These are phyloP conservation scores for Dovyalis caffra DNA, from an alignment of 345 rosid species.

Conservation along the genomic window DNA sequence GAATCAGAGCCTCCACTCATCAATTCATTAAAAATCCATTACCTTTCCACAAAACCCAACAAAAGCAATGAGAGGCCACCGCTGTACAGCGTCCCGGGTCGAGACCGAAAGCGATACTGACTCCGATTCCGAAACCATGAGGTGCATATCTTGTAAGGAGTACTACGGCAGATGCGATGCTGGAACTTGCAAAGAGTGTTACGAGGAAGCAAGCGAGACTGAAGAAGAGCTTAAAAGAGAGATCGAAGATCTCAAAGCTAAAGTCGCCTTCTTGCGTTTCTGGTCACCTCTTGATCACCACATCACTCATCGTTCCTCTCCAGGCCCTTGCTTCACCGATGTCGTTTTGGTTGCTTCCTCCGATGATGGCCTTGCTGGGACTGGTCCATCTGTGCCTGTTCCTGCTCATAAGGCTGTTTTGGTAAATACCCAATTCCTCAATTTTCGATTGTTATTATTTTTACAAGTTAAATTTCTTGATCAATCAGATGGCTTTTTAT, in stretches of 20 bases:
- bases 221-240: constrained; percentile 74
- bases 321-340: constrained; percentile 46
- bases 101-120: constrained; percentile 29
- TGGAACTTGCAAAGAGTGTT: constrained; percentile 69
- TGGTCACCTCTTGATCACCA: constrained; percentile 46
- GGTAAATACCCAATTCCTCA: constrained; percentile 37
- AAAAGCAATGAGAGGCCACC: constrained; percentile 10
- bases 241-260: constrained; percentile 75
- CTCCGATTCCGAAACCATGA: constrained; percentile 30
- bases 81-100: background rate
- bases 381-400: constrained; percentile 40
- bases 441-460: no score
- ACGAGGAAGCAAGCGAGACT: constrained; percentile 55
- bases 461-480: background rate
- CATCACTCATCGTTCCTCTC: constrained; percentile 17
- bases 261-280: constrained; percentile 56
- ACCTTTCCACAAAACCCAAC: background rate
- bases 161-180: constrained; percentile 50
- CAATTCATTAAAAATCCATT: no score
- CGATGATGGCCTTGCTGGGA: constrained; percentile 31
- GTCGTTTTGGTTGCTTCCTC: constrained; percentile 60
- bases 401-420: constrained; percentile 68
- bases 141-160: constrained; percentile 66
- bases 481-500: background rate
- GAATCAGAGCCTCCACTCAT: background rate